Percentiles rank a stretch among this genome's conserved stretches.
phyloP scores from a whole-genome alignment of 306 rosid species.

The Rosa lucieae region DNA sequence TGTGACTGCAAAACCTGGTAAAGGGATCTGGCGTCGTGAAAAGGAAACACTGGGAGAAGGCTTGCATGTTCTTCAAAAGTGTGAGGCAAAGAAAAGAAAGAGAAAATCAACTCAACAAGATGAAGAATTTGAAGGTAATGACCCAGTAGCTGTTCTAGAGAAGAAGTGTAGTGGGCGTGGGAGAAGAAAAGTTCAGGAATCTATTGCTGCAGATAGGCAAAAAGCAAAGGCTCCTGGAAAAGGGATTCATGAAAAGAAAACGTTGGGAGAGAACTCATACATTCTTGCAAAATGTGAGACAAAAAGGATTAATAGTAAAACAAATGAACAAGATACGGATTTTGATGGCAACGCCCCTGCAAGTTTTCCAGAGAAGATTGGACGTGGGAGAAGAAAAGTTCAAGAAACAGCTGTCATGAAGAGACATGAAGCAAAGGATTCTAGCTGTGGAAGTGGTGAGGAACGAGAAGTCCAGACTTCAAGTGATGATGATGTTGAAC shows the following conservation, averaged over 20 bases:
- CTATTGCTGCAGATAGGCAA: slow-evolving; percentile 30
- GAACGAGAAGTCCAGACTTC: slow-evolving; percentile 33
- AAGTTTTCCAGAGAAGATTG: slow-evolving; percentile 36
- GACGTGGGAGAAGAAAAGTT: slow-evolving; percentile 27
- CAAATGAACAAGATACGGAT: slow-evolving; percentile 27
- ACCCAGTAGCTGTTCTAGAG: slow-evolving; percentile 25
- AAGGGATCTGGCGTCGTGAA: slow-evolving; percentile 20
- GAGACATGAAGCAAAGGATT: slow-evolving; percentile 28
- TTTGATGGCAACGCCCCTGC: slow-evolving; percentile 14
- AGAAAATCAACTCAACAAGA: slow-evolving; percentile 27
- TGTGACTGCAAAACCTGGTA: slow-evolving; percentile 5
- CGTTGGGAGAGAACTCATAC: slow-evolving; percentile 30
- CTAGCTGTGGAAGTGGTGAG: slow-evolving; percentile 22
- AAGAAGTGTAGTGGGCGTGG: slow-evolving; percentile 30
- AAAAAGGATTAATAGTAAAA: slow-evolving; percentile 35
- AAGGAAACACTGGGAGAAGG: slow-evolving; percentile 35
- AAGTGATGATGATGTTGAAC: slow-evolving; percentile 49
- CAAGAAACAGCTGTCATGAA: slow-evolving; percentile 27
- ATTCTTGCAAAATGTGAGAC: slow-evolving; percentile 30
- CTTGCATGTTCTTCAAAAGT: slow-evolving; percentile 21
- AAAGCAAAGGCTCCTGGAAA: slow-evolving; percentile 27
- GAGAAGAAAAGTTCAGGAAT: slow-evolving; percentile 25
- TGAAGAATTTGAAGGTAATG: slow-evolving; percentile 22
- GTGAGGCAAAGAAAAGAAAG: slow-evolving; percentile 41
- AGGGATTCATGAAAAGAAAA: slow-evolving; percentile 30